Percentiles rank a stretch among this genome's conserved stretches.
These are phyloP conservation scores for Irpex sp. DNA, from an alignment of 1,284 basidiomycete genomes.

Conservation along the genomic window DNA sequence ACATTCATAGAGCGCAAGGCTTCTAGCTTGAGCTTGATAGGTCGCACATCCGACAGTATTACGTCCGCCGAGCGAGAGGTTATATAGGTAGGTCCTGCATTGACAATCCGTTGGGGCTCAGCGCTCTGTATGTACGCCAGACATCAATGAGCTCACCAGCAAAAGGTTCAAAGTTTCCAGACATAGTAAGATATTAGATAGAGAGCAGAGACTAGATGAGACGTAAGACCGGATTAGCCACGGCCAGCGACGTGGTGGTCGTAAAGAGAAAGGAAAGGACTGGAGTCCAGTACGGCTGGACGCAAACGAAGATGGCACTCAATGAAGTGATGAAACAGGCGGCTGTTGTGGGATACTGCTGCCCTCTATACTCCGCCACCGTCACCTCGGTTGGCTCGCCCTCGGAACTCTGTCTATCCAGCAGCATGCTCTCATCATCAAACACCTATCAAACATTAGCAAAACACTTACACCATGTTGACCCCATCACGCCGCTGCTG, in stretches of 20 bases:
- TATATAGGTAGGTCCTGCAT: slow-evolving; percentile 65
- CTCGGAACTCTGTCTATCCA: background rate
- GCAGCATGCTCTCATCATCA: background rate
- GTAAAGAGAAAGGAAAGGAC: background rate
- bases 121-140: background rate
- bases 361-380: background rate
- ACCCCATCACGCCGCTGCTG: background rate
- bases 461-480: background rate
- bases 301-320: background rate
- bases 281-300: background rate
- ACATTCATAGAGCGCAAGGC: slow-evolving; percentile 79
- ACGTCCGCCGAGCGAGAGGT: slow-evolving; percentile 81
- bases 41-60: slow-evolving; percentile 86
- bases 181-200: background rate
- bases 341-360: background rate
- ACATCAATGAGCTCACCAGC: background rate
- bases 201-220: background rate
- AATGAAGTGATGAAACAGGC: background rate
- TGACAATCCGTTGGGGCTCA: background rate
- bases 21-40: slow-evolving; percentile 76
- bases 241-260: background rate
- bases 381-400: background rate
- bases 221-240: background rate
- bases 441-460: background rate
- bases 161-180: background rate